phyloP scores from a whole-genome alignment of 2,329 filamentous ascomycete species.

The Calonectria honghensis region DNA sequence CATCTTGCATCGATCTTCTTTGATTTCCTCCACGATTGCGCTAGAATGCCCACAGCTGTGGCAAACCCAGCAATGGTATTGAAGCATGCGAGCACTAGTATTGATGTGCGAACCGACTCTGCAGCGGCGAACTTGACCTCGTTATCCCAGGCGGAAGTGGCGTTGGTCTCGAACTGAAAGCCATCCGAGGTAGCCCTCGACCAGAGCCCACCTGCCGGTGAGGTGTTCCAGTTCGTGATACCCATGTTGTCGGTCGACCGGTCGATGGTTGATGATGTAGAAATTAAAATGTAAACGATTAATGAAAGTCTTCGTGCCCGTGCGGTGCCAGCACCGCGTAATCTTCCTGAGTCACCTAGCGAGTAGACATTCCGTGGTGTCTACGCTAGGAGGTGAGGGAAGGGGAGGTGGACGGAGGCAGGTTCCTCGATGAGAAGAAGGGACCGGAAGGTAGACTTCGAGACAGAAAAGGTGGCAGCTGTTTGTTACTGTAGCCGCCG shows the following conservation, averaged over 20 bases:
- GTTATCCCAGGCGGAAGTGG: slow-evolving; percentile 68
- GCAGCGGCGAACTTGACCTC: slow-evolving; percentile 71
- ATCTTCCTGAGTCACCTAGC: slow-evolving; percentile 39
- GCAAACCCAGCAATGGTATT: slow-evolving; percentile 76
- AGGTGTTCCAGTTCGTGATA: slow-evolving; percentile 37
- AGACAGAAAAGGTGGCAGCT: slow-evolving; percentile 27
- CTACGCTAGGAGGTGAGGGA: slow-evolving; percentile 7
- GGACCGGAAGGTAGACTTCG: not conserved
- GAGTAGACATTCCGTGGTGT: slow-evolving; percentile 49
- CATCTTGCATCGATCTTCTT: slow-evolving; percentile 64
- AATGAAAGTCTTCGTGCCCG: slow-evolving; percentile 48
- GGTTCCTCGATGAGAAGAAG: not conserved
- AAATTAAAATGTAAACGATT: slow-evolving; percentile 34
- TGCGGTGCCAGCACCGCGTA: slow-evolving; percentile 55
- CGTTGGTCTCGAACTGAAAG: slow-evolving; percentile 62
- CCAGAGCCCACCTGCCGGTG: slow-evolving; percentile 43
- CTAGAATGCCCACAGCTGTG: slow-evolving; percentile 74
- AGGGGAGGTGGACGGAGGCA: not conserved
- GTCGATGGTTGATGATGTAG: slow-evolving; percentile 30
- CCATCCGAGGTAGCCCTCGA: slow-evolving; percentile 48
- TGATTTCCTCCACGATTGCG: slow-evolving; percentile 70
- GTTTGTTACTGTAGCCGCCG: slow-evolving; percentile 32
- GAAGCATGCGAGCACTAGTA: slow-evolving; percentile 76
- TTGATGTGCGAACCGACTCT: slow-evolving; percentile 76
- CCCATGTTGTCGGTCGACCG: slow-evolving; percentile 36